Conservation (phyloP, 2,329 filamentous ascomycete genomes). For the Colletotrichum gigasporum region DNA sequence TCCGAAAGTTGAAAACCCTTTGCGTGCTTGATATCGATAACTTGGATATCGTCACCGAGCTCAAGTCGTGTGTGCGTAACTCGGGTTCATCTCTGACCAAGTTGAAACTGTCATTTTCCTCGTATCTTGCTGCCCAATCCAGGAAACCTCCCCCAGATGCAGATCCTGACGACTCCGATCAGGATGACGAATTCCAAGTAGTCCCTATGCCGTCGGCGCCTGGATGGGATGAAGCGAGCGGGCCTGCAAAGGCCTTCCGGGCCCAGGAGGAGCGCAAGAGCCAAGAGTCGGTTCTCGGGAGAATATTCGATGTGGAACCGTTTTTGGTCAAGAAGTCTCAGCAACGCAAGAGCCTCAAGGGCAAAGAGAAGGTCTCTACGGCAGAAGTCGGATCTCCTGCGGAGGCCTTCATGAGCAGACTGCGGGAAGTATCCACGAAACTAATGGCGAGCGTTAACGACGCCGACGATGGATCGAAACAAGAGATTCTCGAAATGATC, state of each 20-base stretch:
- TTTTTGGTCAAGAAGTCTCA: constrained; percentile 46
- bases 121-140: constrained; percentile 56
- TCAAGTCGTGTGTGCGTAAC: constrained; percentile 63
- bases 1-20: constrained; percentile 63
- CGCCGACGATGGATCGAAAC: constrained; percentile 46
- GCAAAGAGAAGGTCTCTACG: constrained; percentile 26
- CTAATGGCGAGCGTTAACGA: constrained; percentile 49
- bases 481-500: constrained; percentile 60
- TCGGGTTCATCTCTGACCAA: constrained; percentile 64
- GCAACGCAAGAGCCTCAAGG: constrained; percentile 32
- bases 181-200: constrained; percentile 64
- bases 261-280: constrained; percentile 63
- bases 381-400: constrained; percentile 30
- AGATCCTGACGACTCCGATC: constrained; percentile 60
- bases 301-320: constrained; percentile 62
- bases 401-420: constrained; percentile 46
- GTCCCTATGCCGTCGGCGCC: constrained; percentile 41
- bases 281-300: constrained; percentile 63
- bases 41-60: constrained; percentile 63
- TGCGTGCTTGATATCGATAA: constrained; percentile 69
- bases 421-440: constrained; percentile 52
- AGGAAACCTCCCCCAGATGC: constrained; percentile 47
- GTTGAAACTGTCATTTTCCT: constrained; percentile 68
- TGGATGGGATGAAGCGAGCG: constrained; percentile 39
- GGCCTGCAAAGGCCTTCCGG: constrained; percentile 55